Evolutionary conservation across 2,329 filamentous ascomycete species (phyloP), one percentile per base, ranked within the genome.

Genomic region (Massarina eburnea): DNA sequence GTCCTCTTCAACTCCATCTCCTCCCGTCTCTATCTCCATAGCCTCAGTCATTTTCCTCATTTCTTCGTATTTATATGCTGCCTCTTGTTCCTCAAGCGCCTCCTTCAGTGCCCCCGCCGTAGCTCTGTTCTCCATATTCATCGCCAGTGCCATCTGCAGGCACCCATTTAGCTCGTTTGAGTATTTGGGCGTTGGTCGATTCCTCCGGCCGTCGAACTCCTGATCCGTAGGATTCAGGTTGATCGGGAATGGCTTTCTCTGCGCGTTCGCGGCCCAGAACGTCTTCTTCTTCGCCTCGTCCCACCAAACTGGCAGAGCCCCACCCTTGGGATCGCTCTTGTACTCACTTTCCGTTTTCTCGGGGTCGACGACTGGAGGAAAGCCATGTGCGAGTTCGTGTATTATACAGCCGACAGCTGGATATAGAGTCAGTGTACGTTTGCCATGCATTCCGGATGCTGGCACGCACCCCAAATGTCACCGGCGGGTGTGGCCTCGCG

Each of bases 391-490:
- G 1, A 65, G 39, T 17, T 51, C 51, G 39, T 64, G 57, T 3
- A 68, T 53, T 6, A 64, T 46, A 7, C 55, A 42, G 8, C 59
- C 63, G 2, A 57, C 32, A 2, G 52, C n/a, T n/a, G n/a, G n/a
- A n/a, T n/a, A n/a, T n/a, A n/a, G n/a, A n/a, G n/a, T n/a, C n/a
- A n/a, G n/a, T n/a, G n/a, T n/a, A n/a, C n/a, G n/a, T n/a, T n/a
- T n/a, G n/a, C n/a, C n/a, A n/a, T n/a, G n/a, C n/a, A n/a, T n/a
- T n/a, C n/a, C n/a, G n/a, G n/a, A n/a, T n/a, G n/a, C n/a, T n/a
- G n/a, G n/a, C n/a, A n/a, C n/a, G n/a, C n/a, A n/a, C n/a, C 49
- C 64, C 64, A 68, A 3, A 66, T 49, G 43, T 67, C 61, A 9
- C 51, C 52, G 3, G 48, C 51, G 3, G 48, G 45, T 5, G 48